Conservation (phyloP, 805 yeast species). For the Nematodospora valgi region DNA sequence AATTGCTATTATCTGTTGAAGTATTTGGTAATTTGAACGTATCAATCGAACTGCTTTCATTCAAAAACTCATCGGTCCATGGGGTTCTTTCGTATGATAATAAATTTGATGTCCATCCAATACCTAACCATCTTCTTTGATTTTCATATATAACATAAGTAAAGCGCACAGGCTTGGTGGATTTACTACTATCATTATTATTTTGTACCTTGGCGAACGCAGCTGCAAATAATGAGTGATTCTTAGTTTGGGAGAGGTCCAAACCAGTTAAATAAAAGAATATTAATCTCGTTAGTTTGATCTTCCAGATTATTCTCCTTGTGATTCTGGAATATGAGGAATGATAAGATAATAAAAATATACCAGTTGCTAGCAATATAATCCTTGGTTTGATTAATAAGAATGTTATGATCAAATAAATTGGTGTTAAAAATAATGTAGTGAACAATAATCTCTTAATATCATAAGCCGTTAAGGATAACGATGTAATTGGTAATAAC, state of each 20-base stretch:
- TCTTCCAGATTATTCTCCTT: slow-evolving; percentile 81
- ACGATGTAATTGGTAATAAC: slow-evolving; percentile 71
- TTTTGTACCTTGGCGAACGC: slow-evolving; percentile 53
- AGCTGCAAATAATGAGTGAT: slow-evolving; percentile 49
- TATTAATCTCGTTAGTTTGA: slow-evolving; percentile 62
- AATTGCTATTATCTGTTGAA: neutral
- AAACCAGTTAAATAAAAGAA: slow-evolving; percentile 86
- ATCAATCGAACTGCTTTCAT: slow-evolving; percentile 77
- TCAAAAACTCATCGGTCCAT: slow-evolving; percentile 95
- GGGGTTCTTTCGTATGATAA: slow-evolving; percentile 91
- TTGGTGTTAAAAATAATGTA: slow-evolving; percentile 80
- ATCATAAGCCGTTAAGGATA: slow-evolving; percentile 74
- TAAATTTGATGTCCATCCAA: slow-evolving; percentile 95
- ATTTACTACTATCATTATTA: slow-evolving; percentile 14
- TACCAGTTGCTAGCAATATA: slow-evolving; percentile 55
- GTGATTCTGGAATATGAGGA: slow-evolving; percentile 82
- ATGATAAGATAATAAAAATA: slow-evolving; percentile 74
- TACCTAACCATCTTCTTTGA: slow-evolving; percentile 95
- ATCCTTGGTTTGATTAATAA: slow-evolving; percentile 70
- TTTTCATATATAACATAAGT: slow-evolving; percentile 92
- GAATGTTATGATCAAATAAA: slow-evolving; percentile 67
- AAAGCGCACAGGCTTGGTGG: slow-evolving; percentile 60
- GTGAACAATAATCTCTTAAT: slow-evolving; percentile 78
- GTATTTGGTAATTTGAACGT: slow-evolving; percentile 78
- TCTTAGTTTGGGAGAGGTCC: slow-evolving; percentile 54